Evolutionary conservation across 1,284 basidiomycete genomes (phyloP).

Genomic region (Porodaedalea pini): DNA sequence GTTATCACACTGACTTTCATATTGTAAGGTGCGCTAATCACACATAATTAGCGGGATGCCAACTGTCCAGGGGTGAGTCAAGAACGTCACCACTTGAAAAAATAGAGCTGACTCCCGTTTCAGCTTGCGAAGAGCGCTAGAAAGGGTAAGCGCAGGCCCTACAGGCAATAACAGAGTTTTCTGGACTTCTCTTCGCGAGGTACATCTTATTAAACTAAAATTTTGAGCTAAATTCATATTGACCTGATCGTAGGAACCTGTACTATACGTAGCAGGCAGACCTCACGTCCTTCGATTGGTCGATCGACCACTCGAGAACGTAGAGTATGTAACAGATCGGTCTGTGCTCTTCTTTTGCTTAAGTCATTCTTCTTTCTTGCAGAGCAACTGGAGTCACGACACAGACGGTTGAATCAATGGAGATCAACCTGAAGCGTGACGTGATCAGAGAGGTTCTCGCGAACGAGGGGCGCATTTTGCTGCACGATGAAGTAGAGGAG

Average conservation of each 20-base stretch:
- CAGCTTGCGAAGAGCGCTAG: constrained; percentile 80
- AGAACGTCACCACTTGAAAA: constrained; percentile 24
- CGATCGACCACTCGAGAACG: constrained; percentile 86
- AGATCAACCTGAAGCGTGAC: constrained; percentile 85
- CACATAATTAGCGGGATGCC: constrained; percentile 80
- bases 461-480: constrained; percentile 78
- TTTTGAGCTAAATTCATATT: neutral
- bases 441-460: constrained; percentile 76
- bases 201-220: constrained; percentile 60
- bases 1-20: constrained; percentile 49
- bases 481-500: constrained; percentile 96
- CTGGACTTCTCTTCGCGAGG: constrained; percentile 92
- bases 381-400: constrained; percentile 95
- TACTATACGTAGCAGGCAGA: constrained; percentile 85
- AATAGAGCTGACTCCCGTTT: constrained; percentile 43
- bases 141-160: constrained; percentile 77
- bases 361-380: constrained; percentile 20
- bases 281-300: constrained; percentile 93
- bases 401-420: constrained; percentile 91
- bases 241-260: constrained; percentile 82
- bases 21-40: constrained; percentile 17
- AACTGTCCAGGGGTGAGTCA: constrained; percentile 69
- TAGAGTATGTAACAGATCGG: constrained; percentile 60
- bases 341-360: constrained; percentile 6
- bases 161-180: constrained; percentile 69